Conservation (phyloP, 2,329 filamentous ascomycete genomes). For the Hypocreales sp. region DNA sequence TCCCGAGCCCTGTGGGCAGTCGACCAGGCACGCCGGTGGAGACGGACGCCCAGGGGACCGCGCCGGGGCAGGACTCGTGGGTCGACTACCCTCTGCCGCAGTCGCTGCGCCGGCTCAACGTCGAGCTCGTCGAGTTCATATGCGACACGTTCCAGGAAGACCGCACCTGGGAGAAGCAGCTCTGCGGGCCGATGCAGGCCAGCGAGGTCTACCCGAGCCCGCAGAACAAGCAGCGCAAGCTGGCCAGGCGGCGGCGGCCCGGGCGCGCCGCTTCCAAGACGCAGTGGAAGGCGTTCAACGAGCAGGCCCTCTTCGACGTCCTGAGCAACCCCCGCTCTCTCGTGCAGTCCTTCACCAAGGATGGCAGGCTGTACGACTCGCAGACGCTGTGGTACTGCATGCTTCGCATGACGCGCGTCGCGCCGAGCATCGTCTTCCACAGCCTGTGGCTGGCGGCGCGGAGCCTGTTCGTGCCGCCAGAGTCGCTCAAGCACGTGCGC, state of each 20-base stretch:
- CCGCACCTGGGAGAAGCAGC: constrained; percentile 31
- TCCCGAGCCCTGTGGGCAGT: constrained; percentile 1
- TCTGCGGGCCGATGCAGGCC: constrained; percentile 20
- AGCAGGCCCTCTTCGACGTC: constrained; percentile 49
- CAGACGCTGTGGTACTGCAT: constrained; percentile 49
- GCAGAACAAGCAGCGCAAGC: constrained; percentile 2
- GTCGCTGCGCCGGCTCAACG: constrained; percentile 34
- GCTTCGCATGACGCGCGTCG: constrained; percentile 39
- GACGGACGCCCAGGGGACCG: constrained; percentile 7
- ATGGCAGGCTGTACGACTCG: constrained; percentile 39
- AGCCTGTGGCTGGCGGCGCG: constrained; percentile 48
- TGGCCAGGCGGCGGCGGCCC: constrained; percentile 4
- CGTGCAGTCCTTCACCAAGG: constrained; percentile 39
- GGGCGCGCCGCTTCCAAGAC: constrained; percentile 7
- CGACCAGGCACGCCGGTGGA: constrained; percentile 3
- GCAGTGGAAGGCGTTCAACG: constrained; percentile 45
- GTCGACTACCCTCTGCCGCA: constrained; percentile 33
- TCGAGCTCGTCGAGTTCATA: constrained; percentile 42
- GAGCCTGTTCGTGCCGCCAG: constrained; percentile 40
- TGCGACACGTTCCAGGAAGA: constrained; percentile 46
- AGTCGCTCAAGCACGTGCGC: constrained; percentile 22
- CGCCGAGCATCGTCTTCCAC: constrained; percentile 44
- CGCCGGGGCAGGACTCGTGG: constrained; percentile 10
- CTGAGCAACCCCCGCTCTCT: constrained; percentile 40
- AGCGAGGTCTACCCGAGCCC: constrained; percentile 5